Base-by-base conservation (phyloP, 192 early-diverging fungal genomes). In the Backusella mclennaniae region DNA sequence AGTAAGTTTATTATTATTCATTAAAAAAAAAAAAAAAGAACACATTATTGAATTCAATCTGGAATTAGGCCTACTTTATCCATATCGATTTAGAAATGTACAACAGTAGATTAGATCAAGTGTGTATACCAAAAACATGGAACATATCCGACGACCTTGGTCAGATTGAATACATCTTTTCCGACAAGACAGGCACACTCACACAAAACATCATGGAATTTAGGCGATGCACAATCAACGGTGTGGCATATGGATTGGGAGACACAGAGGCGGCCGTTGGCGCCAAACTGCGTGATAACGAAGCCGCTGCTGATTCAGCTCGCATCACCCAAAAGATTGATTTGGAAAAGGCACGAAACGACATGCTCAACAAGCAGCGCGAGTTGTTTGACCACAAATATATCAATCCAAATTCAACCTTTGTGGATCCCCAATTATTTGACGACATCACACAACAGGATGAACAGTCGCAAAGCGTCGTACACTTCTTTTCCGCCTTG, bases 191-290 rank as follows among this genome's bases (percentile, higher is more conserved):
- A 7, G 93, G 94, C 8, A 95, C 94, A 0, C 76, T 95, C 31
- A 95, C 94, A 2, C 83, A 85, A 67, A 95, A 95, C 76, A 86
- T 91, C 12, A 95, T 95, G 94, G 92, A 93, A 70, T 94, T 94
- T 76, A 85, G 87, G 69, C 84, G 87, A 74, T 93, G 92, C 76
- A 88, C 89, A 0, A 90, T 92, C 35, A 84, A 85, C 23, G 93
- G 89, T 1, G 80, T 84, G 9, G 70, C 84, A 7, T 93, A 92
- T 75, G 88, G 88, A 1, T 71, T 85, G 23, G 88, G 88, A 11
- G 87, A 89, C 73, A 87, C 88, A 0, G 89, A 88, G 44, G 81
- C 86, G 2, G 81, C 87, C 0, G 76, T 85, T 17, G 86, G 86
- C 31, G 74, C 79, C 17, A 80, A 82, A 23, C 39, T 78, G 31